A percentile compares a stretch with the other conserved stretches of the same genome.
Evolutionary conservation across 345 rosid genomes (phyloP).

Genomic region (Sisymbrium irio): DNA sequence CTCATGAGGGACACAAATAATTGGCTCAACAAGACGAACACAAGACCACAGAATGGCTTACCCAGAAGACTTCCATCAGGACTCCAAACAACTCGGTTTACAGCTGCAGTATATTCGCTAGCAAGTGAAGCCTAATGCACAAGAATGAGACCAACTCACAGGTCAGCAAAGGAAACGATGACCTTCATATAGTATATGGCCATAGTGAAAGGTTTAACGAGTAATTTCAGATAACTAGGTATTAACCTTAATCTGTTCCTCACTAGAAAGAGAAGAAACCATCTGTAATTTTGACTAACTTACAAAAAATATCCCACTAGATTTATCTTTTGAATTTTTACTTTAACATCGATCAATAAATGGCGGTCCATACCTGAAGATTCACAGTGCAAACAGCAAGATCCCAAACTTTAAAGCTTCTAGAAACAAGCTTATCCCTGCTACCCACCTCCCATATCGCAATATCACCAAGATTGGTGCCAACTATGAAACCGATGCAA

Average conservation of each 20-base stretch:
- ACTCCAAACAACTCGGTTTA: slow-evolving; percentile 63
- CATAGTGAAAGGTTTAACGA: slow-evolving; percentile 7
- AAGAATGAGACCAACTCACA: slow-evolving; percentile 17
- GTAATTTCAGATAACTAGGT: slow-evolving; percentile 7
- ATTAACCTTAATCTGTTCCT: slow-evolving; percentile 14
- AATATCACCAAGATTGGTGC: slow-evolving; percentile 54
- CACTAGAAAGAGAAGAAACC: slow-evolving; percentile 8
- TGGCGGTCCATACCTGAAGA: slow-evolving; percentile 23
- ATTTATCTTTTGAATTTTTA: neutral
- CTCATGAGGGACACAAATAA: slow-evolving; percentile 7
- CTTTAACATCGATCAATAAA: slow-evolving; percentile 1
- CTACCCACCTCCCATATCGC: slow-evolving; percentile 63
- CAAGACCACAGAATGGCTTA: slow-evolving; percentile 25
- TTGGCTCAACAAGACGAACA: neutral
- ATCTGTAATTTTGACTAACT: neutral
- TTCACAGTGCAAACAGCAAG: slow-evolving; percentile 48
- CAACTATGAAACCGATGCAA: slow-evolving; percentile 45
- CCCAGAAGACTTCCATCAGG: slow-evolving; percentile 64
- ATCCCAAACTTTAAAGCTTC: slow-evolving; percentile 70
- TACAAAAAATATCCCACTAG: neutral
- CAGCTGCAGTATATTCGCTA: slow-evolving; percentile 58
- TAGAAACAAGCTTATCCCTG: slow-evolving; percentile 46
- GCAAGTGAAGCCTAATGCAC: slow-evolving; percentile 48
- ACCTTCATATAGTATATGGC: neutral
- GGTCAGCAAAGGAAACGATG: slow-evolving; percentile 7